phyloP scores from a whole-genome alignment of 2,329 filamentous ascomycete genomes.

The Ceratocystis harringtonii region DNA sequence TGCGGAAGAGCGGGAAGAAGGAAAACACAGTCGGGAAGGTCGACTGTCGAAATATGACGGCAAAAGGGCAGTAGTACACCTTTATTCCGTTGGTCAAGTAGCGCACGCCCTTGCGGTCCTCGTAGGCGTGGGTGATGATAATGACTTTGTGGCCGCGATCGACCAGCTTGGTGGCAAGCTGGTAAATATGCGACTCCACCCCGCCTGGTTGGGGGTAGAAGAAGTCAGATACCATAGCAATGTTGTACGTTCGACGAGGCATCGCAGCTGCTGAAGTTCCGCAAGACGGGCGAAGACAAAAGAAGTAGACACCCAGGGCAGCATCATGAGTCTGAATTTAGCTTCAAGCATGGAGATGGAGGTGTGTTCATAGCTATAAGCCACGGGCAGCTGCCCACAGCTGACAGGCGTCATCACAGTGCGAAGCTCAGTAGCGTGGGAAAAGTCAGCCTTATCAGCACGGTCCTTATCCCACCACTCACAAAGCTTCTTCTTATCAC shows the following conservation, averaged over 20 bases:
- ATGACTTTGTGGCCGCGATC: conserved; percentile 97
- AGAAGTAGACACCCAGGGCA: not conserved
- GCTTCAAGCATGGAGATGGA: conserved; percentile 1
- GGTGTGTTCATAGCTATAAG: not conserved
- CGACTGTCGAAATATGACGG: conserved; percentile 84
- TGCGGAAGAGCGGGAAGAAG: conserved; percentile 94
- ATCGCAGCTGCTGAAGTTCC: conserved; percentile 25
- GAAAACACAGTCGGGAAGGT: conserved; percentile 97
- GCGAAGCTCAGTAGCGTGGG: too few relatives aligned
- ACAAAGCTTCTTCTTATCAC: not conserved
- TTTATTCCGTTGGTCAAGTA: conserved; percentile 97
- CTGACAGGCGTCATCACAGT: not conserved
- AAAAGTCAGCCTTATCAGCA: not conserved
- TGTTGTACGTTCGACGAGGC: conserved; percentile 47
- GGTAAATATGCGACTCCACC: conserved; percentile 96
- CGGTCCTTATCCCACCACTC: not conserved
- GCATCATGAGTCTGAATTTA: not conserved
- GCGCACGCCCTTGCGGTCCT: conserved; percentile 76
- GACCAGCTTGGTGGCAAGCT: conserved; percentile 88
- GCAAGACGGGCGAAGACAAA: not conserved
- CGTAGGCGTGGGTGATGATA: conserved; percentile 89
- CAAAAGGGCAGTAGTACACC: conserved; percentile 93
- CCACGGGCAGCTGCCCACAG: not conserved
- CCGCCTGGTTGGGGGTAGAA: conserved; percentile 97
- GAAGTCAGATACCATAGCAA: conserved; percentile 95